Percentiles rank a stretch among this genome's conserved stretches.
Conservation (phyloP, 2,329 filamentous ascomycete species). For the Aspergillus pseudoterreus region DNA sequence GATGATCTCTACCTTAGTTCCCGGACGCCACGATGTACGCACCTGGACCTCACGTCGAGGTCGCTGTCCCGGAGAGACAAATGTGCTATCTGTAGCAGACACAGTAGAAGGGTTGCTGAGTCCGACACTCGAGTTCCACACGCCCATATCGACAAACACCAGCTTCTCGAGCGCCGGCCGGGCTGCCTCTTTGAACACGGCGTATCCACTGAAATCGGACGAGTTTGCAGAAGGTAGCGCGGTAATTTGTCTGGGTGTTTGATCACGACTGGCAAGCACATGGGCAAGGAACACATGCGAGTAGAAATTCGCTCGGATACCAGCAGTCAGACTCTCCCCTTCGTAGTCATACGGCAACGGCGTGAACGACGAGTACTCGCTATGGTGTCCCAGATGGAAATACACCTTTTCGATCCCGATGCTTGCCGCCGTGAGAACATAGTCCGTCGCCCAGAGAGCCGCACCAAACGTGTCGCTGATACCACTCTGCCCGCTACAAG, state of each 20-base stretch:
- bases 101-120: constrained; percentile 5
- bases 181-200: neutral
- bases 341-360: constrained; percentile 5
- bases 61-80: neutral
- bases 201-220: constrained; percentile 6
- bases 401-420: constrained; percentile 6
- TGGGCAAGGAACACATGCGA: constrained; percentile 8
- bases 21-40: constrained; percentile 1
- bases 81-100: neutral
- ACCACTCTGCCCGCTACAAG: constrained; percentile 8
- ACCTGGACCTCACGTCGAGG: constrained; percentile 1
- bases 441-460: constrained; percentile 9
- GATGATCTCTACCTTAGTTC: neutral
- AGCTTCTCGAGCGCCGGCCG: neutral
- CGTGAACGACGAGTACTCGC: constrained; percentile 7
- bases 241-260: neutral
- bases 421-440: constrained; percentile 7
- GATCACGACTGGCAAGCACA: neutral
- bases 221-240: constrained; percentile 1
- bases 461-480: constrained; percentile 11
- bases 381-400: constrained; percentile 13
- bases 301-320: constrained; percentile 4
- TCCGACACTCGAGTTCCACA: constrained; percentile 5
- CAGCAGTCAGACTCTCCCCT: constrained; percentile 1
- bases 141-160: constrained; percentile 5